Evolutionary conservation across 129 eudicot species (phyloP).

Genomic region (Tagetes erecta): DNA sequence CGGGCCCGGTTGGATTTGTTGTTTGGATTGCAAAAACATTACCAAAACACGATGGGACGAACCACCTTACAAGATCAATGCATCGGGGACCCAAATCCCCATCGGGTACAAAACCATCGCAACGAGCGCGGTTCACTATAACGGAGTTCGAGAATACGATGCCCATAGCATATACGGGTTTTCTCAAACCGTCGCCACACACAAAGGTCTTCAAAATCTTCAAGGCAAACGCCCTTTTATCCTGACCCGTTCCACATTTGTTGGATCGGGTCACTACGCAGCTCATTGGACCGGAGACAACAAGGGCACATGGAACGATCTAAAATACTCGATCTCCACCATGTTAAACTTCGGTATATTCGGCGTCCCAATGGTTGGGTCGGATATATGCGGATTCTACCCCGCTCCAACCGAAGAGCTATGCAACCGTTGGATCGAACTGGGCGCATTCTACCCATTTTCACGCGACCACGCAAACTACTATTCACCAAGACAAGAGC

Average conservation of each 20-base stretch:
- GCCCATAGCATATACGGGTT: constrained; percentile 95
- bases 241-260: constrained; percentile 77
- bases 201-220: constrained; percentile 64
- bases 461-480: constrained; percentile 91
- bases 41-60: constrained; percentile 88
- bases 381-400: constrained; percentile 94
- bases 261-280: constrained; percentile 88
- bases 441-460: constrained; percentile 95
- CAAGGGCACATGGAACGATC: constrained; percentile 83
- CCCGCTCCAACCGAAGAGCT: constrained; percentile 88
- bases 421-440: constrained; percentile 95
- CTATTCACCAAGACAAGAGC: constrained; percentile 87
- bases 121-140: constrained; percentile 82
- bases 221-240: constrained; percentile 92
- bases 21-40: constrained; percentile 82
- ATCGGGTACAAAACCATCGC: constrained; percentile 89
- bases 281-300: constrained; percentile 99
- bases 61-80: constrained; percentile 94
- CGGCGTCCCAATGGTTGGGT: constrained; percentile 96
- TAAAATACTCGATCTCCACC: constrained; percentile 79
- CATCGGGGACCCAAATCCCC: constrained; percentile 64
- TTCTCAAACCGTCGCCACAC: constrained; percentile 73
- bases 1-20: constrained; percentile 91
- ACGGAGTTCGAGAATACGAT: constrained; percentile 82
- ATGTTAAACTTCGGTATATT: constrained; percentile 92